Evolutionary conservation across 371 early-diverging fungal genomes (phyloP).

Genomic region (Rhizopus delemar): DNA sequence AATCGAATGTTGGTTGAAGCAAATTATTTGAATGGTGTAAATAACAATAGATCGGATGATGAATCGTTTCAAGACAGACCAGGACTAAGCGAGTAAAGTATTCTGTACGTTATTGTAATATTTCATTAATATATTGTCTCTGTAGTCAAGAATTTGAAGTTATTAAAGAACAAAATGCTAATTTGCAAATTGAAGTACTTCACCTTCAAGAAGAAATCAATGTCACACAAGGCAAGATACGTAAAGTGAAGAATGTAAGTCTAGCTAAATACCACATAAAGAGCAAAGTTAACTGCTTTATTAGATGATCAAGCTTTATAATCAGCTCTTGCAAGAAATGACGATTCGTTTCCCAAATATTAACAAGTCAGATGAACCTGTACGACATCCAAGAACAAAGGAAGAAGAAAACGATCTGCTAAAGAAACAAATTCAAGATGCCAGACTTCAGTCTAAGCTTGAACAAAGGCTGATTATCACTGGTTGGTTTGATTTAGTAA

Average conservation of each 20-base stretch:
- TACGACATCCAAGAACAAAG: conserved; percentile 45
- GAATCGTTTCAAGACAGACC: conserved; percentile 37
- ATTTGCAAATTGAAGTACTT: conserved; percentile 57
- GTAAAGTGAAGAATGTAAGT: conserved; percentile 76
- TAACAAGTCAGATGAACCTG: conserved; percentile 32
- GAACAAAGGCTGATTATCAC: conserved; percentile 77
- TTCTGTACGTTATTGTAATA: not conserved
- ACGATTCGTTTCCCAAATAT: conserved; percentile 34
- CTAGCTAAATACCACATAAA: not conserved
- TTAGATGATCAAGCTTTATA: conserved; percentile 58
- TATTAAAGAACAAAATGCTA: conserved; percentile 66
- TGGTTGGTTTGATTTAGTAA: conserved; percentile 73
- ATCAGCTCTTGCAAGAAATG: conserved; percentile 57
- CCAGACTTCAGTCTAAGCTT: conserved; percentile 60
- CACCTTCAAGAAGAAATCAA: conserved; percentile 72
- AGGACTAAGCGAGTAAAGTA: conserved; percentile 42
- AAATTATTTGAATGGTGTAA: conserved; percentile 51
- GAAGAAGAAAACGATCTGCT: conserved; percentile 76
- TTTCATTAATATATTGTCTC: conserved; percentile 1
- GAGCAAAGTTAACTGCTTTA: not conserved
- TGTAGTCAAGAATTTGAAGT: conserved; percentile 47
- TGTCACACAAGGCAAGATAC: conserved; percentile 67
- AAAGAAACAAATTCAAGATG: conserved; percentile 69
- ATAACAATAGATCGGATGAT: conserved; percentile 27
- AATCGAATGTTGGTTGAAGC: conserved; percentile 71